A percentile compares a stretch with the other conserved stretches of the same genome.
Evolutionary conservation across 2,329 filamentous ascomycete species (phyloP).

Genomic region (Trichoderma hamatum): DNA sequence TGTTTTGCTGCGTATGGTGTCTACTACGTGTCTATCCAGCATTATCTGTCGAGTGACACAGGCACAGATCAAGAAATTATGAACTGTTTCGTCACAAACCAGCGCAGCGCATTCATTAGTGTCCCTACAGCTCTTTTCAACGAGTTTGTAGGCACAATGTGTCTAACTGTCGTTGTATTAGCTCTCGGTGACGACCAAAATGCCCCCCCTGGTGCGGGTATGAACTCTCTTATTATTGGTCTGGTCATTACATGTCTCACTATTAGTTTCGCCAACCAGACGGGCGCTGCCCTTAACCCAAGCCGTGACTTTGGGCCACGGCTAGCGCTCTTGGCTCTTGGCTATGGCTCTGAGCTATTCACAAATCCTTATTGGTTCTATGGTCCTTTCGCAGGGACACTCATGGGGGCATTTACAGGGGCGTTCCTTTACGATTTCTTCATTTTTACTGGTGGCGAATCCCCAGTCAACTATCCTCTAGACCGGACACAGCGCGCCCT

Average conservation of each 20-base stretch:
- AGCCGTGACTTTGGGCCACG: conserved; percentile 1
- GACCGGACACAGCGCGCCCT: conserved; percentile 9
- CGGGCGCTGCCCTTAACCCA: not conserved
- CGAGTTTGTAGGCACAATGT: not conserved
- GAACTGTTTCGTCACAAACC: conserved; percentile 14
- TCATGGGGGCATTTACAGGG: not conserved
- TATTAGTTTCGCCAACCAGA: not conserved
- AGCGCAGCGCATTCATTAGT: not conserved
- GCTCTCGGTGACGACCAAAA: conserved; percentile 2
- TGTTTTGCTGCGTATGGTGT: conserved; percentile 9
- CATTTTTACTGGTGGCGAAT: conserved; percentile 11
- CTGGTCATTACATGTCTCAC: not conserved
- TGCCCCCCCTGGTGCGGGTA: not conserved
- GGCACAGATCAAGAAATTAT: conserved; percentile 1
- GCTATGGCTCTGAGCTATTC: not conserved
- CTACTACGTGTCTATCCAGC: conserved; percentile 13
- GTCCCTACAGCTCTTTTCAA: not conserved
- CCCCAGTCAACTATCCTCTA: conserved; percentile 13
- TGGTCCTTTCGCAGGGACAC: not conserved
- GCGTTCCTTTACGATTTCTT: conserved; percentile 19
- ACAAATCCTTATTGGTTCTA: not conserved
- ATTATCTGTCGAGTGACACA: not conserved
- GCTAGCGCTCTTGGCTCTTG: not conserved
- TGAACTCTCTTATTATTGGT: conserved; percentile 2
- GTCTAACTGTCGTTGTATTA: not conserved